These are phyloP conservation scores for Cinchona pubescens DNA, from an alignment of 257 asterid genomes.

Conservation along the genomic window DNA sequence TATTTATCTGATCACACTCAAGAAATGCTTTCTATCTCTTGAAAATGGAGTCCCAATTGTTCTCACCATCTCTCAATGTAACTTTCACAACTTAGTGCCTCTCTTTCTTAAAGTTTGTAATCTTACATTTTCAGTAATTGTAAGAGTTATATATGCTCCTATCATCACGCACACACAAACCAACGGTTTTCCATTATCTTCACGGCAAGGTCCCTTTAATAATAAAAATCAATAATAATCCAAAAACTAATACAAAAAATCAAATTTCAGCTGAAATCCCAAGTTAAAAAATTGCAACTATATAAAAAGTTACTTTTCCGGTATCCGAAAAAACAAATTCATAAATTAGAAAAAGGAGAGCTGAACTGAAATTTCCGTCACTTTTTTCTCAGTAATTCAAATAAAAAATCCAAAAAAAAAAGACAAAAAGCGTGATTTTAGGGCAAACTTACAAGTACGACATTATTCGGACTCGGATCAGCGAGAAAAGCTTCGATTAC, in stretches of 20 bases:
- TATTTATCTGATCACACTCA: background rate
- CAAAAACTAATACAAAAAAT: background rate
- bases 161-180: slow-evolving; percentile 89
- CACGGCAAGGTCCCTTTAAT: slow-evolving; percentile 86
- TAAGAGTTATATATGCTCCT: too few relatives aligned
- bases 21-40: background rate
- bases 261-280: background rate
- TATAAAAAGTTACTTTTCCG: background rate
- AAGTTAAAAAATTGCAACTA: background rate
- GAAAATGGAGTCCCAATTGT: background rate
- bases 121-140: too few relatives aligned
- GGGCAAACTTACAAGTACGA: slow-evolving; percentile 94
- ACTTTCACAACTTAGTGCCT: too few relatives aligned
- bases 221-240: background rate
- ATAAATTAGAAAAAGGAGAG: background rate
- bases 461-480: slow-evolving; percentile 74
- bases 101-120: too few relatives aligned
- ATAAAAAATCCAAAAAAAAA: background rate
- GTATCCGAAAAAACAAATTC: background rate
- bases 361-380: background rate
- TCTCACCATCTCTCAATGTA: background rate
- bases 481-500: slow-evolving; percentile 96
- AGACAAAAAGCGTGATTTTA: too few relatives aligned
- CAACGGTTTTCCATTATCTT: slow-evolving; percentile 91
- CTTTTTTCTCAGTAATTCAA: background rate